Evolutionary conservation across 805 yeast genomes (phyloP).

Genomic region (Priceomyces carsonii): DNA sequence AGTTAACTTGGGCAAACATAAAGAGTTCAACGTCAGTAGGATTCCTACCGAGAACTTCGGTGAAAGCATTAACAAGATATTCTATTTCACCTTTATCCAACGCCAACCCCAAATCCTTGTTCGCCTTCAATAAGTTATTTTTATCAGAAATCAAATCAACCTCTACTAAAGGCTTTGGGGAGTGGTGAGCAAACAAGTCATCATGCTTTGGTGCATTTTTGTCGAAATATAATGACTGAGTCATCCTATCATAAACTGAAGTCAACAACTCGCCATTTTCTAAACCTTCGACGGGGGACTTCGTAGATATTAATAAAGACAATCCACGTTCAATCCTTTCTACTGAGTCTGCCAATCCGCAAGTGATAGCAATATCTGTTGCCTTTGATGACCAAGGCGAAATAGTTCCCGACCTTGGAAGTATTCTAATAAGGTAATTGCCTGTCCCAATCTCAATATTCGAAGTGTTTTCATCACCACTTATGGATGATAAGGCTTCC

Average conservation of each 20-base stretch:
- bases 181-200: conserved; percentile 75
- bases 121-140: conserved; percentile 70
- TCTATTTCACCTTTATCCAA: conserved; percentile 91
- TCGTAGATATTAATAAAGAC: conserved; percentile 68
- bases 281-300: conserved; percentile 61
- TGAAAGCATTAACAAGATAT: conserved; percentile 82
- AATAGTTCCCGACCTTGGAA: conserved; percentile 94
- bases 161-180: conserved; percentile 79
- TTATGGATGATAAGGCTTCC: conserved; percentile 26
- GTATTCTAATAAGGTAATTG: conserved; percentile 65
- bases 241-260: conserved; percentile 91
- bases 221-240: conserved; percentile 64
- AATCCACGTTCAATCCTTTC: conserved; percentile 91
- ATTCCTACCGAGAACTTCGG: conserved; percentile 71
- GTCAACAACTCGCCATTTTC: conserved; percentile 57
- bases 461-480: conserved; percentile 23
- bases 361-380: conserved; percentile 86
- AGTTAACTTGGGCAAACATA: conserved; percentile 99
- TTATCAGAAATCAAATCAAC: conserved; percentile 61
- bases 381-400: conserved; percentile 99
- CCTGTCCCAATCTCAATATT: conserved; percentile 32
- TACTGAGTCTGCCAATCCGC: conserved; percentile 72
- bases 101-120: conserved; percentile 87
- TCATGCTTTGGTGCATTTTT: conserved; percentile 61
- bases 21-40: conserved; percentile 98